Base-by-base conservation (phyloP, 495 filamentous ascomycete genomes). In the Penicillium maclennaniae region DNA sequence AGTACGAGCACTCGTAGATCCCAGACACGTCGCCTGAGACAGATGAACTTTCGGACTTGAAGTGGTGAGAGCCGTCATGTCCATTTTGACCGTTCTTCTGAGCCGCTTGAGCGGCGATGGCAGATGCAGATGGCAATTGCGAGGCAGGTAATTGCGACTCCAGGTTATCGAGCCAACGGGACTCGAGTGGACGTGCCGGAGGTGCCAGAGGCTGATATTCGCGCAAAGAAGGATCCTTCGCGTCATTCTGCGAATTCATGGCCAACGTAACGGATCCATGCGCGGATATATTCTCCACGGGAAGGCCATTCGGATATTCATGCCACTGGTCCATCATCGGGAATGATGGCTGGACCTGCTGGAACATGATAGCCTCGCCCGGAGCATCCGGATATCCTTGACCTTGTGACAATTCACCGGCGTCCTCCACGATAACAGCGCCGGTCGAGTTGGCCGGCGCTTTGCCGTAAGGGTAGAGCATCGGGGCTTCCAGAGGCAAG, bases 361-460 rank as follows among this genome's bases (percentile, higher is more conserved):
- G 70, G 48, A 69, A 73, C 57, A 70, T 61, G 12, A 69, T 63
- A 20, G 60, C 61, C 21, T 73, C 70, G 1, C 60, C 58, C 28
- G 67, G 49, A 21, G 62, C 55, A 52, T 75, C 70, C 21, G 67
- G 37, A 20, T 68, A 70, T 12, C 68, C 70, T 38, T 63, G 70
- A 5, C 59, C 66, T 28, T 69, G 69, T 4, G 68, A 55, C 28
- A 70, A 46, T 28, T 70, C 71, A 16, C 68, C 67, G 20, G 60
- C 59, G 58, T 77, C 74, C 25, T 73, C 72, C 40, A 77, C 66
- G 41, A 77, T 74, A 17, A 74, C 69, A 0, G 72, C 67, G 15
- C 66, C 66, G 25, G 62, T 58, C 6, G 67, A 61, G 38, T 54
- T 52, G 7, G 43, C 49, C 1, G 61, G 46, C 34, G 58, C 66